phyloP scores from a whole-genome alignment of 1,284 basidiomycete species.

The Ganoderma leucocontextum region DNA sequence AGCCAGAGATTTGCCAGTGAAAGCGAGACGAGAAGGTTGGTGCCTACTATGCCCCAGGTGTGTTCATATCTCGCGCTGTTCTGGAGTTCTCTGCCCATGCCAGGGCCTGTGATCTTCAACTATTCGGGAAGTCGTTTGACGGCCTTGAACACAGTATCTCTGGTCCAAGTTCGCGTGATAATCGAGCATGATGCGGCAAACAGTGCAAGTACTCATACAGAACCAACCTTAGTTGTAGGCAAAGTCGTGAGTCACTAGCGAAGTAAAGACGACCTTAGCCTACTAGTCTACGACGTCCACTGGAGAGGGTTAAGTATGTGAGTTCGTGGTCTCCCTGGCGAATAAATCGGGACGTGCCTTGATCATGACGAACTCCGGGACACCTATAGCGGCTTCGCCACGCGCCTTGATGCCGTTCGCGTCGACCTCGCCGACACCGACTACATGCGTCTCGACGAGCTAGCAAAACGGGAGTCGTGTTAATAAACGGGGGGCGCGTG shows the following conservation, averaged over 20 bases:
- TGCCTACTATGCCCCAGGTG: no score
- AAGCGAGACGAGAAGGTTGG: no score
- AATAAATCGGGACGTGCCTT: neutral
- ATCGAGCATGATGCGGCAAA: neutral
- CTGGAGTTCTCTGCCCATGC: no score
- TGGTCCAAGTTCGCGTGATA: neutral
- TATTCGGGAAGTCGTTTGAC: no score
- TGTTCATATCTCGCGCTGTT: no score
- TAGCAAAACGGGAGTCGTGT: neutral
- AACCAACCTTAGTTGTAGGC: neutral
- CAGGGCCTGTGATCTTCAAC: no score
- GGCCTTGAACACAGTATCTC: neutral
- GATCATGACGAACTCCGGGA: slow-evolving; percentile 2
- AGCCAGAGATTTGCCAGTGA: no score
- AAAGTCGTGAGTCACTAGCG: no score
- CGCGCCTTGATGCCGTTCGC: neutral
- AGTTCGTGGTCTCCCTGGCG: neutral
- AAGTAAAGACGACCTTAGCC: no score
- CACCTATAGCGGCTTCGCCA: neutral
- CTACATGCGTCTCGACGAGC: slow-evolving; percentile 3
- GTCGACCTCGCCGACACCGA: slow-evolving; percentile 1
- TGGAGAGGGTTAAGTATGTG: neutral
- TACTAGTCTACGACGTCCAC: neutral
- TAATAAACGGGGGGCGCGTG: neutral
- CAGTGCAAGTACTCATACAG: neutral